Conservation (phyloP, 805 yeast species). For the Saccharomycopsis capsularis region DNA sequence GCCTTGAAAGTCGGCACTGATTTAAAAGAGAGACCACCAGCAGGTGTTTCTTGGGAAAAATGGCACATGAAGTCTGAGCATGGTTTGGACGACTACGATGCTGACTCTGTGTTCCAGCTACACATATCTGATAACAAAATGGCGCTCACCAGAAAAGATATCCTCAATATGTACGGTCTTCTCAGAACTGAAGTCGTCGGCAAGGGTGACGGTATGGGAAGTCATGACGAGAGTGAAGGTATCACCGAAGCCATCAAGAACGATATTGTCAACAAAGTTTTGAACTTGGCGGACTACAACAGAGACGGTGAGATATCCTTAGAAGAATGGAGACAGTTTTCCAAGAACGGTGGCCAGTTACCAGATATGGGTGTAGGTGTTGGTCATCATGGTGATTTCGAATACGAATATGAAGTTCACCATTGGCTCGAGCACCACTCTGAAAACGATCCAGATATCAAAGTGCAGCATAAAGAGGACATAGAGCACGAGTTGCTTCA, state of each 20-base stretch:
- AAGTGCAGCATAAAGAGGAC: slow-evolving; percentile 78
- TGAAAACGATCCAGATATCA: slow-evolving; percentile 76
- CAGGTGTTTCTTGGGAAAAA: slow-evolving; percentile 60
- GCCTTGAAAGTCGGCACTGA: slow-evolving; percentile 16
- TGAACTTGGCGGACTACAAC: slow-evolving; percentile 57
- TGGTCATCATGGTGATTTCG: slow-evolving; percentile 83
- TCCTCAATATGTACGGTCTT: slow-evolving; percentile 76
- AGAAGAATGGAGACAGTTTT: slow-evolving; percentile 65
- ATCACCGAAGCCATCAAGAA: slow-evolving; percentile 49
- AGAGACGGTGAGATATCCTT: slow-evolving; percentile 56
- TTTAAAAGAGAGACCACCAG: slow-evolving; percentile 38
- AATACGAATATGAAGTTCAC: slow-evolving; percentile 86
- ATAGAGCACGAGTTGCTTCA: slow-evolving; percentile 78
- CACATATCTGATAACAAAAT: slow-evolving; percentile 69
- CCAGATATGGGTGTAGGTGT: slow-evolving; percentile 93
- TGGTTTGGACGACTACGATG: slow-evolving; percentile 63
- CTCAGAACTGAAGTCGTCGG: slow-evolving; percentile 69
- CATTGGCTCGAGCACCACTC: slow-evolving; percentile 84
- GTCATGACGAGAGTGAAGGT: slow-evolving; percentile 57
- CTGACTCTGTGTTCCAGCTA: slow-evolving; percentile 67
- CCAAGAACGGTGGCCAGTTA: slow-evolving; percentile 56
- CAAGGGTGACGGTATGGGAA: slow-evolving; percentile 85
- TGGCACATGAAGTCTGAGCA: slow-evolving; percentile 94
- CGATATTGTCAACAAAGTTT: slow-evolving; percentile 44
- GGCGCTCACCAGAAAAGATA: slow-evolving; percentile 50